phyloP scores from a whole-genome alignment of 2,329 filamentous ascomycete genomes.

The Biscogniauxia mediterranea region DNA sequence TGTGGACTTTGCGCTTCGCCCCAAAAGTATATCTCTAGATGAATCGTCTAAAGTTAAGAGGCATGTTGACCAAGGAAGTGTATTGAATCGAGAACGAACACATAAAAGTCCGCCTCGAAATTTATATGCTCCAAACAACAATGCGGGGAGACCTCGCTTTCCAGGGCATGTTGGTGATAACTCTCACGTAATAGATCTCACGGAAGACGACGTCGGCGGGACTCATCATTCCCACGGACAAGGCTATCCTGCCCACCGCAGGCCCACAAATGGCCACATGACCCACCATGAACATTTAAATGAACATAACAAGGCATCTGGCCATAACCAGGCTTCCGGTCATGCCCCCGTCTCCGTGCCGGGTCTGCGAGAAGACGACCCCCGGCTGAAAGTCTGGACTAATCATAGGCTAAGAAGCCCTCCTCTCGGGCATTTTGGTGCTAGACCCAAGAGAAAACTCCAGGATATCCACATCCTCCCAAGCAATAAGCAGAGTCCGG shows the following conservation, averaged over 20 bases:
- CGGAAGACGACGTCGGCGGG: conserved; percentile 15
- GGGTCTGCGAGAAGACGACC: background rate
- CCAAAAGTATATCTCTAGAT: conserved; percentile 17
- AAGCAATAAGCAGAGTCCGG: background rate
- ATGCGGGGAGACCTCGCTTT: background rate
- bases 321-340: background rate
- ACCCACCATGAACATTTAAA: background rate
- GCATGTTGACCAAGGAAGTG: conserved; percentile 10
- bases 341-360: background rate
- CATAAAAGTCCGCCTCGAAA: conserved; percentile 6
- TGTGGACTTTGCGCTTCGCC: conserved; percentile 28
- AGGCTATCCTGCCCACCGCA: conserved; percentile 1
- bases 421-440: background rate
- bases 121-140: background rate
- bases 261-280: conserved; percentile 4
- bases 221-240: conserved; percentile 2
- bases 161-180: conserved; percentile 1
- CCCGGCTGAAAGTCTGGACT: background rate
- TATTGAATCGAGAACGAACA: conserved; percentile 5
- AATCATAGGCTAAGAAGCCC: background rate
- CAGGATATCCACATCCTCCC: background rate
- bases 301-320: background rate
- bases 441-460: background rate
- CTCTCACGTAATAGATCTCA: conserved; percentile 24
- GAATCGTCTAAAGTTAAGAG: conserved; percentile 9